These are phyloP conservation scores for Whalleya microplaca DNA, from an alignment of 2,329 filamentous ascomycete species.

Conservation along the genomic window DNA sequence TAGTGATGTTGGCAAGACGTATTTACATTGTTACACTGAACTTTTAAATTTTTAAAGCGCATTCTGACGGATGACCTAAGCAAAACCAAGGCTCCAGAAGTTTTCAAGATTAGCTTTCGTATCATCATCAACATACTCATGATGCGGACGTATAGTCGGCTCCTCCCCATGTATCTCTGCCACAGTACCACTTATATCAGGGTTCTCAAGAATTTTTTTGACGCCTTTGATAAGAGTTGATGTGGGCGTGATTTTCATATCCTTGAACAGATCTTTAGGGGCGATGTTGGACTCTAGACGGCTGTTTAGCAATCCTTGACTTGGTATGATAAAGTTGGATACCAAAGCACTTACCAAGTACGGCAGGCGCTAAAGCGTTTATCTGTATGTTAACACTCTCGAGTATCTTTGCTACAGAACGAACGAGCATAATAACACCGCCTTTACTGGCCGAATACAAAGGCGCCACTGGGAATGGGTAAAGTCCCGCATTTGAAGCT, in stretches of 20 bases:
- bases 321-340: not conserved
- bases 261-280: slow-evolving; percentile 48
- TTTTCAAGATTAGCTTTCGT: slow-evolving; percentile 49
- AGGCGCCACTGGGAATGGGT: slow-evolving; percentile 54
- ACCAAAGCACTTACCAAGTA: slow-evolving; percentile 45
- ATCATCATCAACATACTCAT: slow-evolving; percentile 52
- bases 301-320: not conserved
- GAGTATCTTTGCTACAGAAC: slow-evolving; percentile 48
- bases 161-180: slow-evolving; percentile 55
- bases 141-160: slow-evolving; percentile 50
- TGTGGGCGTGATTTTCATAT: slow-evolving; percentile 56
- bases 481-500: slow-evolving; percentile 56
- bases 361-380: slow-evolving; percentile 54
- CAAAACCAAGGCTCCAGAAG: slow-evolving; percentile 49
- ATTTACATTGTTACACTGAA: too few species aligned
- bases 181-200: slow-evolving; percentile 47
- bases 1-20: too few species aligned
- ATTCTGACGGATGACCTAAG: too few species aligned
- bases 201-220: slow-evolving; percentile 45
- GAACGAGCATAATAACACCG: slow-evolving; percentile 53
- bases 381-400: slow-evolving; percentile 49
- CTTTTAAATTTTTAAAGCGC: too few species aligned
- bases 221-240: slow-evolving; percentile 50
- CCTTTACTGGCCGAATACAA: slow-evolving; percentile 53
- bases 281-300: slow-evolving; percentile 49